A percentile compares a stretch with the other conserved stretches of the same genome.
Evolutionary conservation across 768 basidiomycete genomes (phyloP).

Genomic region (Boletales sp.): DNA sequence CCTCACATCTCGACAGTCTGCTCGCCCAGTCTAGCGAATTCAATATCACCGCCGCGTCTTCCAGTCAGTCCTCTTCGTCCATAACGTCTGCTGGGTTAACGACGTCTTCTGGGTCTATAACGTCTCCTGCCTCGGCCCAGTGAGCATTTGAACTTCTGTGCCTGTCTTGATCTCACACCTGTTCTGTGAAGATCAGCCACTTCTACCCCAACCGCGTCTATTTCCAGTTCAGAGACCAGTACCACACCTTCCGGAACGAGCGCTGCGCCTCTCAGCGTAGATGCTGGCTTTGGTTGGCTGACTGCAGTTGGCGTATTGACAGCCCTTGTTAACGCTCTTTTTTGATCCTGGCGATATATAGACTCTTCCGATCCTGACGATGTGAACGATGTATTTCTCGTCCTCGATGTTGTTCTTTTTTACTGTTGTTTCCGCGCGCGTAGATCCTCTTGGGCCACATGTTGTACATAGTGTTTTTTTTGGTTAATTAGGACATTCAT

Average conservation of each 20-base stretch:
- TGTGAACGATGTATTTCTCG: background rate
- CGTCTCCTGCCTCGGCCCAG: slow-evolving; percentile 10
- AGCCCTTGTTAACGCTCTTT: slow-evolving; percentile 25
- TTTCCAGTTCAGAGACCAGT: slow-evolving; percentile 25
- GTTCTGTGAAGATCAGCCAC: slow-evolving; percentile 8
- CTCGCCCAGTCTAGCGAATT: slow-evolving; percentile 72
- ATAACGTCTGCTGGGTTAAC: too few species aligned
- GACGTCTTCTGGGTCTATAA: background rate
- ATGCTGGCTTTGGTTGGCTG: slow-evolving; percentile 31
- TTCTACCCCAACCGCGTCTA: slow-evolving; percentile 1
- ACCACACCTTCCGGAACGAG: slow-evolving; percentile 26
- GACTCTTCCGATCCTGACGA: slow-evolving; percentile 14
- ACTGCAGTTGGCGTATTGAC: slow-evolving; percentile 34
- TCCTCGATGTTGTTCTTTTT: background rate
- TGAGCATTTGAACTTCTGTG: slow-evolving; percentile 6
- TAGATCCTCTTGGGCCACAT: background rate
- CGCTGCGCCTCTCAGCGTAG: slow-evolving; percentile 29
- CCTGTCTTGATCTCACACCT: background rate
- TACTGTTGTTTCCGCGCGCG: background rate
- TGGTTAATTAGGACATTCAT: background rate
- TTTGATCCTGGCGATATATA: slow-evolving; percentile 12
- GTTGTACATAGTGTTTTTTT: background rate
- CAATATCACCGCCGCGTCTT: slow-evolving; percentile 35
- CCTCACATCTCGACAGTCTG: slow-evolving; percentile 46
- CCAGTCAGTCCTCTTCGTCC: slow-evolving; percentile 15